Evolutionary conservation across 768 basidiomycete genomes (phyloP), one percentile per base, ranked within the genome.

Genomic region (Leccinum olivaceopallidum): DNA sequence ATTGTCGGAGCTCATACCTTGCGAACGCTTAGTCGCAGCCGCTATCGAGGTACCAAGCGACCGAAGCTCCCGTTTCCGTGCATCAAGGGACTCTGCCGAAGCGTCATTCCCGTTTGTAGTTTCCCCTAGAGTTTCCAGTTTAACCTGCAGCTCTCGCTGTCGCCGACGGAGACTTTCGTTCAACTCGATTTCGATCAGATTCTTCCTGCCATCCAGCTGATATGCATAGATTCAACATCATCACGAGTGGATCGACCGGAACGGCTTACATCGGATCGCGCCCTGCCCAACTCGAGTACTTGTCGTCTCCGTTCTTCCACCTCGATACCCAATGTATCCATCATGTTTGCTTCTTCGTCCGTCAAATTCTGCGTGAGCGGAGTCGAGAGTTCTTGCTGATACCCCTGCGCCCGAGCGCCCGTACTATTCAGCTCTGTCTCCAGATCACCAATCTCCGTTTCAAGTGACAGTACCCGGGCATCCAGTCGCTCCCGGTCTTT

Each of bases 111-210:
- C 86, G 24, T 76, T 77, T 28, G 81, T 83, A 3, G 80, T 77
- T 44, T 88, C 88, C 20, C 84, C 89, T n/a, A 91, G 76, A 24
- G 82, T 76, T 63, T 97, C 95, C 12, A 98, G 76, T 71, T 90
- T 90, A 36, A 76, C 74, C 54, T 85, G 83, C 8, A 98, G 70
- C 65, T 95, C 96, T 54, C 93, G 89, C 49, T 86, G 82, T 26
- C 89, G 83, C 8, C 95, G 84, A 22, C 87, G 82, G 14, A 98
- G 80, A 65, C 88, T 88, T 73, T 99, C 97, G 63, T 90, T 93
- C 52, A 98, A 80, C 72, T 98, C 96, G 57, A 97, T 95, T 71
- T 97, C 94, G 30, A 97, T 75, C 5, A 88, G 75, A 69, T 89
- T 92, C 76, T 92, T 94, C 63, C 80, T 81, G 13, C 85, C 83